Evolutionary conservation across 1,284 basidiomycete genomes (phyloP), one percentile per base, ranked within the genome.

Genomic region (Amylostereum areolatum): DNA sequence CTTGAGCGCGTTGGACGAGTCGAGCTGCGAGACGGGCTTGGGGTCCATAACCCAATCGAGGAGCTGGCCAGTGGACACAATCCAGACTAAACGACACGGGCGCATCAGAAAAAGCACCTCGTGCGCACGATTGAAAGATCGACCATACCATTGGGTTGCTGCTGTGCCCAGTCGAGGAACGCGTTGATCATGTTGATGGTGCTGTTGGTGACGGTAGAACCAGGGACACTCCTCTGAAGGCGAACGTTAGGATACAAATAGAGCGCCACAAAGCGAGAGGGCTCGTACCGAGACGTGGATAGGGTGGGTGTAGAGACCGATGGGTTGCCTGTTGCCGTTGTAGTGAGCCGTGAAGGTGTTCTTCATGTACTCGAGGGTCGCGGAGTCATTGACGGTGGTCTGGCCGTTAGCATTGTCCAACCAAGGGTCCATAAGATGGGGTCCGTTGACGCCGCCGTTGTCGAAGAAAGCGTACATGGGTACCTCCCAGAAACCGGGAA

Each of bases 401-500:
- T 51, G 68, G 28, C 82, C 82, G 55, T 83, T 81, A 1, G 81
- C 75, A 43, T 60, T 50, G 53, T 85, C 82, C 84, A 92, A 69
- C 85, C 85, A 91, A 48, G 87, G 87, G 63, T 91, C 89, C 89
- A 90, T 90, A 56, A 89, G 70, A 68, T 88, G 83, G 9, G 72
- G 66, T 1, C 83, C 84, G 25, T 57, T 66, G 7, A 66, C 67
- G 8, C 83, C 82, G n/a, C 70, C 64, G 12, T 75, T 58, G 61
- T 88, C 85, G 57, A 89, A 89, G 63, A 81, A 78, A 1, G 83
- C 81, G 62, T 88, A 89, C 86, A 90, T 88, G 2, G 86, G 86
- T 52, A 89, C 75, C 64, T 89, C 85, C 87, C 87, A 90, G 62
- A 90, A 77, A 2, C 89, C 88, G 35, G 86, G 84, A 3, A 91